Conservation (phyloP, 441 rosid genomes). For the Brassica hybrid region DNA sequence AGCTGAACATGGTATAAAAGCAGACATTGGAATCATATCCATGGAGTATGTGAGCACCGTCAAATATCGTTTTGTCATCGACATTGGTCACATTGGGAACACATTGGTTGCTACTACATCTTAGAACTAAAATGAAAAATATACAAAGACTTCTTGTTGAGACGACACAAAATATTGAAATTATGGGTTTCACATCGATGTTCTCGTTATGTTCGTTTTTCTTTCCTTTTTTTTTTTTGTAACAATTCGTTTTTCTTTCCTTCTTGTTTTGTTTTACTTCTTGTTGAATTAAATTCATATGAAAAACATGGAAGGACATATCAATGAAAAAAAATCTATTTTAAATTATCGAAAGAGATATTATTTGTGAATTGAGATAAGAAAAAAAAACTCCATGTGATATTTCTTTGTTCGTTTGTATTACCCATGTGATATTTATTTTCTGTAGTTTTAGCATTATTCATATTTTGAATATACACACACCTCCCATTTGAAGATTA, state of each 20-base stretch:
- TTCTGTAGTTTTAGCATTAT: neutral
- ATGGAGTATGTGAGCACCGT: neutral
- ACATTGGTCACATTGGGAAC: neutral
- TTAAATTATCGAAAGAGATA: neutral
- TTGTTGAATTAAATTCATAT: conserved; percentile 2
- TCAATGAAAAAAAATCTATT: neutral
- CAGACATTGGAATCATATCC: neutral
- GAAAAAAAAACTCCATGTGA: neutral
- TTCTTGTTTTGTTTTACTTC: neutral
- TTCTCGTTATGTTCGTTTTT: neutral
- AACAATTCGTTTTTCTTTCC: neutral
- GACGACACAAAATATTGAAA: neutral
- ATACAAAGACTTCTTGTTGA: neutral
- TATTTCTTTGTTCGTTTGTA: neutral
- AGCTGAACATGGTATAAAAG: neutral
- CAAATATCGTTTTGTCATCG: neutral
- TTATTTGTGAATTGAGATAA: neutral
- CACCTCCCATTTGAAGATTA: too few relatives aligned
- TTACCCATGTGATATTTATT: neutral
- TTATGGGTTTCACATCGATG: neutral
- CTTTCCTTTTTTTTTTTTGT: neutral
- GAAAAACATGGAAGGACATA: neutral
- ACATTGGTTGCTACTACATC: neutral
- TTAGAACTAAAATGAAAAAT: neutral
- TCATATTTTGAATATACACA: neutral